phyloP scores from a whole-genome alignment of 2,329 filamentous ascomycete genomes.

The Aaosphaeria pasadenensis region DNA sequence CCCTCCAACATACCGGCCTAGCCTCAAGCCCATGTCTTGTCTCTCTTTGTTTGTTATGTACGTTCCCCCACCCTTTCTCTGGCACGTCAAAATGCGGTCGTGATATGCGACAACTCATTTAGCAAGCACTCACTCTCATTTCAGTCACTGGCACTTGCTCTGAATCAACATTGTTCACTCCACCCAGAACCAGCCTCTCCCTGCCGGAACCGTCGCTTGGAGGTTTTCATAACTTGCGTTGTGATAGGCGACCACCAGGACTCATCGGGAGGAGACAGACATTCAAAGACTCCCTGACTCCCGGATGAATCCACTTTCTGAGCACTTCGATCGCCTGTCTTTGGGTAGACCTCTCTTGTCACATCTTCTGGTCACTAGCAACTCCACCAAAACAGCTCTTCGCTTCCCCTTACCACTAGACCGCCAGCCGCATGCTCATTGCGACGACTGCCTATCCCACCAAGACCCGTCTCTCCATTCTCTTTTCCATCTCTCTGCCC shows the following conservation, averaged over 20 bases:
- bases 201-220: constrained; percentile 29
- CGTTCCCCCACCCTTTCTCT: constrained; percentile 22
- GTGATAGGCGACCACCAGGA: constrained; percentile 22
- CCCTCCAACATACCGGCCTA: constrained; percentile 16
- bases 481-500: constrained; percentile 11
- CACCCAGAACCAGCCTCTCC: constrained; percentile 17
- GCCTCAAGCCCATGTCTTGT: constrained; percentile 27
- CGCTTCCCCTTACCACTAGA: constrained; percentile 13
- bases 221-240: constrained; percentile 26
- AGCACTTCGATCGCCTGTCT: constrained; percentile 33
- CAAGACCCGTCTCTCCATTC: constrained; percentile 18
- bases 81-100: constrained; percentile 30
- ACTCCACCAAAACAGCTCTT: constrained; percentile 16
- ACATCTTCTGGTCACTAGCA: constrained; percentile 27
- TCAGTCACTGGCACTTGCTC: constrained; percentile 33
- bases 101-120: constrained; percentile 28
- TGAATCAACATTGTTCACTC: constrained; percentile 32
- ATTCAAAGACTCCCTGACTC: constrained; percentile 35
- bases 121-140: constrained; percentile 31
- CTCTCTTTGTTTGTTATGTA: constrained; percentile 36
- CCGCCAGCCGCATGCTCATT: constrained; percentile 13
- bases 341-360: constrained; percentile 24
- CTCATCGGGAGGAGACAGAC: constrained; percentile 25
- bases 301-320: constrained; percentile 36
- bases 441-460: constrained; percentile 20